Base-by-base conservation (phyloP, 306 rosid species). In the Lupinus albus region DNA sequence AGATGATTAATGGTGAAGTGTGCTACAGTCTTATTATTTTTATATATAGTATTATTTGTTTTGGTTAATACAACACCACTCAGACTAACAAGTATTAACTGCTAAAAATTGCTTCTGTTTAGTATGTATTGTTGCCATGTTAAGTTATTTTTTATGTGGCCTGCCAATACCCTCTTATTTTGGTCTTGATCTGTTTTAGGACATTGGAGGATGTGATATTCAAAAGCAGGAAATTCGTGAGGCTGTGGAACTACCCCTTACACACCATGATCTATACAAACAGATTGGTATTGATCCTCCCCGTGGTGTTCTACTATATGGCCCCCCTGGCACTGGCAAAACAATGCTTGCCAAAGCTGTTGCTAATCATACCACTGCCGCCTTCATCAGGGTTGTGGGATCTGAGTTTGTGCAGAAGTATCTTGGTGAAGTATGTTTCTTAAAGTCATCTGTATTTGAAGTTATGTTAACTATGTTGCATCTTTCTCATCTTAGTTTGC, bases 341-440 rank as follows among this genome's bases (percentile, higher is more conserved):
- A 94, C 99, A 33, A 94, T 94, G 99, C 87, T 94, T 36, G 99
- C 99, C 18, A 94, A 94, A 86, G 99, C 99, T 74, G 99, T 94
- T 84, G 99, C 99, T 49, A 85, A 94, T 80, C 89, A 82, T 73
- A 94, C 99, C n/a, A 94, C 99, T 44, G 99, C 99, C 0, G 99
- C 99, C 77, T 94, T 94, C 80, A 94, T 94, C 46, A 85, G 99
- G 85, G 99, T 94, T 76, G 99, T 94, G 61, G 99, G 99, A 32
- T 94, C 99, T 17, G 99, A 94, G 78, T 94, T 94, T 76, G 99
- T 94, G 76, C 99, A 94, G 80, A 94, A 94, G 85, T 94, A 94
- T 75, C 86, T 94, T 81, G 99, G 99, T 0, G 99, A 94, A 97
- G 99, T 94, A 86, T 69, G 91, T 12, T 38, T 66, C 46, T n/a